Conservation (phyloP, 768 basidiomycete species). For the Leccinum variicolor region DNA sequence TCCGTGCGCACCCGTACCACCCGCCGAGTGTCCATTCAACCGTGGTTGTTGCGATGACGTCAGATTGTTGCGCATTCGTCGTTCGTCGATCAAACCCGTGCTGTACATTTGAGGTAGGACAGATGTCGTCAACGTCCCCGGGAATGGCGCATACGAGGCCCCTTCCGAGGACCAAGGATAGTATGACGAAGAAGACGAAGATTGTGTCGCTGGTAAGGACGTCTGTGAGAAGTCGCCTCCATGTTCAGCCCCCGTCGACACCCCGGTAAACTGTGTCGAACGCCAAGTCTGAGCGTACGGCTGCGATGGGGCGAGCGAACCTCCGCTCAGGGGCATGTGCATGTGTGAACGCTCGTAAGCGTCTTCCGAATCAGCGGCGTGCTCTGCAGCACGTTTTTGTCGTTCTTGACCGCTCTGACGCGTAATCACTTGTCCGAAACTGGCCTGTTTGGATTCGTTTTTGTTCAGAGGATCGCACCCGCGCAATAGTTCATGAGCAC, state of each 20-base stretch:
- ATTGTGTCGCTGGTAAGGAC: constrained; percentile 12
- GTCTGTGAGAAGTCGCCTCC: constrained; percentile 8
- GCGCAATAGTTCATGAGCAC: constrained; percentile 68
- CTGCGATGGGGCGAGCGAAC: constrained; percentile 9
- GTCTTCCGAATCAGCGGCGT: constrained; percentile 40
- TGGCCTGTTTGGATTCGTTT: background rate
- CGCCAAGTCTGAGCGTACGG: constrained; percentile 30
- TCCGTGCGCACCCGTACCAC: constrained; percentile 8
- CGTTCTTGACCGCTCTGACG: constrained; percentile 31
- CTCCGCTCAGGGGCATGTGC: constrained; percentile 6
- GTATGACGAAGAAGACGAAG: constrained; percentile 32
- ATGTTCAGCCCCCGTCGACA: constrained; percentile 6
- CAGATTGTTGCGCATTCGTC: constrained; percentile 23
- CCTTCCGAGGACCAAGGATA: constrained; percentile 46
- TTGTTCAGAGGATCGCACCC: constrained; percentile 46
- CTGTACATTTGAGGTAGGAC: constrained; percentile 75
- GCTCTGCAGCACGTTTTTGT: constrained; percentile 60
- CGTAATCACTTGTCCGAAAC: constrained; percentile 10
- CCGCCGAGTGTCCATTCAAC: constrained; percentile 11
- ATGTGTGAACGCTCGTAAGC: constrained; percentile 22
- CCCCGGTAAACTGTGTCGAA: constrained; percentile 19
- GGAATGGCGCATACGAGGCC: constrained; percentile 33
- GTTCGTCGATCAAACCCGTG: constrained; percentile 62
- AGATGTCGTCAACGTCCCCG: constrained; percentile 60
- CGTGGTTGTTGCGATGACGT: constrained; percentile 19